These are phyloP conservation scores for Parietichytrium sp. DNA, from an alignment of 108 stramenopile genomes.

Conservation along the genomic window DNA sequence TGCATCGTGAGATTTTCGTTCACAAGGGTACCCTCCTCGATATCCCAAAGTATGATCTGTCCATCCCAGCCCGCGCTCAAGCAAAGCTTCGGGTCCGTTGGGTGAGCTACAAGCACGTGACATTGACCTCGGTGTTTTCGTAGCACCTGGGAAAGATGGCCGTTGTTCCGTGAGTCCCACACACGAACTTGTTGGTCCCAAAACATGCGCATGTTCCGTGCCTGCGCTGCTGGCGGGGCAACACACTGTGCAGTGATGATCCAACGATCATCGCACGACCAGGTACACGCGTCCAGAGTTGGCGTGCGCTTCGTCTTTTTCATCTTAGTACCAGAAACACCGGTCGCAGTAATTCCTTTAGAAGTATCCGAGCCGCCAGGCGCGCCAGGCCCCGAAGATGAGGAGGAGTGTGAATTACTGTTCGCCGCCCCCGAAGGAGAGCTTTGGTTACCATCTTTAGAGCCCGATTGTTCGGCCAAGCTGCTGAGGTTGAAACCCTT, in stretches of 20 bases:
- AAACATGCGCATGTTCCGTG: not conserved
- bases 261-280: slow-evolving; percentile 38
- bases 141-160: not conserved
- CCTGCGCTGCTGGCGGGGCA: not conserved
- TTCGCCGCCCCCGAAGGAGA: too few species aligned
- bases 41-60: slow-evolving; percentile 12
- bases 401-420: too few species aligned
- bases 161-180: not conserved
- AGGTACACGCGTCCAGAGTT: not conserved
- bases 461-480: too few species aligned
- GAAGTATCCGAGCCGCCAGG: too few species aligned
- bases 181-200: slow-evolving; percentile 37
- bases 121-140: not conserved
- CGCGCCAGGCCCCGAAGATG: too few species aligned
- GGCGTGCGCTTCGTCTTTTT: not conserved
- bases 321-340: too few species aligned
- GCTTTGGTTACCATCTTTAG: too few species aligned
- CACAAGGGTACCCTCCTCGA: not conserved
- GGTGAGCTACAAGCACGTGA: not conserved
- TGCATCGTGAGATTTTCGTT: slow-evolving; percentile 1
- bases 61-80: slow-evolving; percentile 35
- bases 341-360: too few species aligned
- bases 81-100: not conserved
- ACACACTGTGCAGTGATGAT: slow-evolving; percentile 1
- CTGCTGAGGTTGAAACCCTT: not conserved